Percentiles rank a stretch among this genome's conserved stretches.
phyloP scores from a whole-genome alignment of 1,284 basidiomycete species.

The Cryptococcus amylolentus region DNA sequence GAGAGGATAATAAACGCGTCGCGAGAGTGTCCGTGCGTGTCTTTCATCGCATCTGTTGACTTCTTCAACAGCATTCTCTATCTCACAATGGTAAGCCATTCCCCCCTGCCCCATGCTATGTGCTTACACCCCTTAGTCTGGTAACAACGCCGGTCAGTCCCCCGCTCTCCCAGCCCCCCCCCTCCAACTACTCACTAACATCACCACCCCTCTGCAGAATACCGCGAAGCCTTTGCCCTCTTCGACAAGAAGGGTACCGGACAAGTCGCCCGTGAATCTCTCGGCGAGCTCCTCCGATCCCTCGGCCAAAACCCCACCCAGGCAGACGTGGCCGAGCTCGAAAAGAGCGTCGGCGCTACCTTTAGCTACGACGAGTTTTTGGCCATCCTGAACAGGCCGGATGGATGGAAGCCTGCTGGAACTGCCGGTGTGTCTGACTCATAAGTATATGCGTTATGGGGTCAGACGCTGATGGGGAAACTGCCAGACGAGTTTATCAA shows the following conservation, averaged over 20 bases:
- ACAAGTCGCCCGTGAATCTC: constrained; percentile 76
- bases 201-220: constrained; percentile 58
- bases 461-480: background rate
- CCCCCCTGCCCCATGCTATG: background rate
- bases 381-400: constrained; percentile 86
- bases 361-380: constrained; percentile 86
- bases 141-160: constrained; percentile 33
- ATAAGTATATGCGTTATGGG: background rate
- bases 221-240: constrained; percentile 94
- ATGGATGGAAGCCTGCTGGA: constrained; percentile 94
- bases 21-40: background rate
- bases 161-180: background rate
- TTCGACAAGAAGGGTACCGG: constrained; percentile 97
- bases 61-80: background rate
- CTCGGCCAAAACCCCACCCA: constrained; percentile 98
- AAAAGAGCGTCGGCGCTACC: constrained; percentile 56
- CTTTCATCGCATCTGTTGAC: background rate
- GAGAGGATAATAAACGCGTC: background rate
- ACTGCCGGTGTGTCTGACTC: constrained; percentile 65
- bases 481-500: constrained; percentile 91
- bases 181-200: background rate
- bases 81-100: background rate
- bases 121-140: constrained; percentile 14
- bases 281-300: constrained; percentile 93
- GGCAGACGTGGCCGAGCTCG: constrained; percentile 84